phyloP scores from a whole-genome alignment of 2,329 filamentous ascomycete genomes.

The Thelonectria blattea region DNA sequence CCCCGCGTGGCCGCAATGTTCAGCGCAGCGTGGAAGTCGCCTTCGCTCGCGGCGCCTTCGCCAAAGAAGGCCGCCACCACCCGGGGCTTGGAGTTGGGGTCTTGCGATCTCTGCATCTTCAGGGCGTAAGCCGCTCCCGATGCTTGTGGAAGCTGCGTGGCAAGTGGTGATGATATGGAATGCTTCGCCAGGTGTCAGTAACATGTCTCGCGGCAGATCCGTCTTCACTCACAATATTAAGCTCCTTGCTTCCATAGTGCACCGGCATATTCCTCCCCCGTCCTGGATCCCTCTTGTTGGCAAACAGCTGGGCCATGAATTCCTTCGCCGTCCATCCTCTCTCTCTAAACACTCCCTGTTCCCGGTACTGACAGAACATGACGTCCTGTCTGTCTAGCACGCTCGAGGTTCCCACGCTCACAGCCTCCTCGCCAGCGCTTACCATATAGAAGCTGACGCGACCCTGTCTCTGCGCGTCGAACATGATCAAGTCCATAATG shows the following conservation, averaged over 20 bases:
- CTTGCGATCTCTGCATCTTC: slow-evolving; percentile 77
- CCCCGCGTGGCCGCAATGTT: slow-evolving; percentile 89
- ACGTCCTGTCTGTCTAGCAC: slow-evolving; percentile 85
- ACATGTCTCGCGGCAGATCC: neutral
- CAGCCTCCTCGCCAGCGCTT: slow-evolving; percentile 91
- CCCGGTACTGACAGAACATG: slow-evolving; percentile 92
- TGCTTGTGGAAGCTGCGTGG: slow-evolving; percentile 89
- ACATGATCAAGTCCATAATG: slow-evolving; percentile 98
- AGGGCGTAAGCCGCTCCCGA: slow-evolving; percentile 86
- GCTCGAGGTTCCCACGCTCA: slow-evolving; percentile 86
- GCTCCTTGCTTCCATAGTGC: slow-evolving; percentile 84
- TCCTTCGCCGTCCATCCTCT: slow-evolving; percentile 85
- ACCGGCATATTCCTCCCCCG: slow-evolving; percentile 95
- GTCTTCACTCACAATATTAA: slow-evolving; percentile 73
- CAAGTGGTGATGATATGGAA: slow-evolving; percentile 82
- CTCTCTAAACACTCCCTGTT: slow-evolving; percentile 89
- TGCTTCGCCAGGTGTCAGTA: slow-evolving; percentile 57
- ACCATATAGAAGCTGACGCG: slow-evolving; percentile 97
- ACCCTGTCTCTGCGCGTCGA: slow-evolving; percentile 95
- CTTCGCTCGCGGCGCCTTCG: slow-evolving; percentile 88
- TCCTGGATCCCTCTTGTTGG: slow-evolving; percentile 81
- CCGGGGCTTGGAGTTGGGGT: slow-evolving; percentile 69
- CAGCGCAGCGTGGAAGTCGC: slow-evolving; percentile 88
- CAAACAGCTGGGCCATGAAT: slow-evolving; percentile 96
- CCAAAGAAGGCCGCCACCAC: slow-evolving; percentile 88